Base-by-base conservation (phyloP, 768 basidiomycete species). In the Leucosporidium yakuticum region DNA sequence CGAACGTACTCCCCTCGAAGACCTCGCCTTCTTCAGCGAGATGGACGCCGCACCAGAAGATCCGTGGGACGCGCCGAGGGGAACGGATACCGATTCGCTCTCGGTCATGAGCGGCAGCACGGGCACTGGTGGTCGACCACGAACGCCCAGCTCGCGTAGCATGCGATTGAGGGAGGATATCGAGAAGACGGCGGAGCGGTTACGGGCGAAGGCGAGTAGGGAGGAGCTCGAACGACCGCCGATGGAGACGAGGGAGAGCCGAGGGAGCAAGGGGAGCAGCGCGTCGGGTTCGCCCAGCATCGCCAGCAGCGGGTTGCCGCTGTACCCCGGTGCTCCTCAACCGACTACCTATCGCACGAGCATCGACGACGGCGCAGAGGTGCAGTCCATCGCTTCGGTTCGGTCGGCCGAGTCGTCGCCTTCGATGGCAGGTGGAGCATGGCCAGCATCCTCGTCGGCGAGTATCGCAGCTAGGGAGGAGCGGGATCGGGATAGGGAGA, bases 161-260 rank as follows among this genome's bases (percentile, higher is more conserved):
- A 56, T 51, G 12, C 44, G 70, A 4, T 48, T 72, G n/a, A n/a
- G 70, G 21, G 58, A 65, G 36, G 70, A 72, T 27, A 72, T 72
- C 20, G 67, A 72, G 54, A 34, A 32, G 29, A 65, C 65, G 27
- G 67, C 67, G 21, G 60, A 53, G 36, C 54, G 58, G 29, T 56
- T 72, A 31, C 58, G 59, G 21, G 54, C 60, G 53, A 50, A 57
- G 12, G 31, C 53, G 27, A 54, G 53, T 54, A 1, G 27, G 27
- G 53, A 54, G 53, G 27, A 25, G 53, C 25, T 54, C 5, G 53
- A 54, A 27, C 53, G 53, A 27, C 15, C 14, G 3, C 15, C 53
- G 53, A 25, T 54, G 9, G 53, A 29, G 12, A 27, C 25, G 53
- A 31, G 53, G 27, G 31, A 29, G 53, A 29, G 25, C n/a, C 3